phyloP scores from a whole-genome alignment of 768 basidiomycete genomes.

The Sarcomyxa edulis region DNA sequence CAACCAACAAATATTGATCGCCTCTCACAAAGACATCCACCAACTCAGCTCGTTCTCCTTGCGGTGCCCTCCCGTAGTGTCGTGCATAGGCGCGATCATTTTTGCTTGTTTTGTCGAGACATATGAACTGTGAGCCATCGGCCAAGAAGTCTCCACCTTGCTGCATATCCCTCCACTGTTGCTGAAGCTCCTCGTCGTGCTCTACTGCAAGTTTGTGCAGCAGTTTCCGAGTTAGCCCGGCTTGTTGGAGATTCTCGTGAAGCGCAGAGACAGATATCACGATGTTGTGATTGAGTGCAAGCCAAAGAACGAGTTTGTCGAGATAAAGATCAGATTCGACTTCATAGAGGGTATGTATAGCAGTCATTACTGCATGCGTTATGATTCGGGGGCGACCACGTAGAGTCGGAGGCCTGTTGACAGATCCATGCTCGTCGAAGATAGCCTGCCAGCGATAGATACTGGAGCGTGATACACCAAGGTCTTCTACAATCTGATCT shows the following conservation, averaged over 20 bases:
- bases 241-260: constrained; percentile 9
- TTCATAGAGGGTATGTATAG: constrained; percentile 7
- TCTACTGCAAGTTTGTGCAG: constrained; percentile 14
- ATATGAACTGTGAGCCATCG: constrained; percentile 5
- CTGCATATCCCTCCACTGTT: background rate
- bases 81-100: constrained; percentile 19
- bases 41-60: constrained; percentile 12
- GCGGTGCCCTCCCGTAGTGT: constrained; percentile 13
- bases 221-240: constrained; percentile 13
- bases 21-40: constrained; percentile 21
- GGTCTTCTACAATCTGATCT: constrained; percentile 12
- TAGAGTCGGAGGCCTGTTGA: constrained; percentile 13
- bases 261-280: constrained; percentile 9
- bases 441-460: constrained; percentile 14
- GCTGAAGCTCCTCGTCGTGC: constrained; percentile 6
- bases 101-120: constrained; percentile 23
- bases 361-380: constrained; percentile 8
- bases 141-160: background rate
- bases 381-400: constrained; percentile 10
- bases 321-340: constrained; percentile 7
- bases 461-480: constrained; percentile 12
- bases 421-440: constrained; percentile 10
- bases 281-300: constrained; percentile 11
- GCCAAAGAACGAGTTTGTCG: constrained; percentile 8
- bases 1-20: constrained; percentile 24